Evolutionary conservation across 371 early-diverging fungal genomes (phyloP).

Genomic region (Entomophthora muscae): DNA sequence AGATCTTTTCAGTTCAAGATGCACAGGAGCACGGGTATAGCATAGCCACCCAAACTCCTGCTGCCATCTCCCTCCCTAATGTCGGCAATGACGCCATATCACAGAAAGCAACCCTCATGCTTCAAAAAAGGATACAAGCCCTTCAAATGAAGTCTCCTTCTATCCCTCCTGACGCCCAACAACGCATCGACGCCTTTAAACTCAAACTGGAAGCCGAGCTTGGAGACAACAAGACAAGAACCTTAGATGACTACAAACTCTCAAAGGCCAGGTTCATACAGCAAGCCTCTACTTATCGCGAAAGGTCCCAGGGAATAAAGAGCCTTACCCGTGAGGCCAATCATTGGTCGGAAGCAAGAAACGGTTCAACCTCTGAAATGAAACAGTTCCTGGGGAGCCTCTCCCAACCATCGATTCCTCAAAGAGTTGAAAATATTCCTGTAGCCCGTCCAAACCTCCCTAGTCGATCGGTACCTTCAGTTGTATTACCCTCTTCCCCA

Average conservation of each 20-base stretch:
- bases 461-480: too few relatives aligned
- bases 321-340: not conserved
- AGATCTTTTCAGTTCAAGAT: not conserved
- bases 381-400: not conserved
- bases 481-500: not conserved
- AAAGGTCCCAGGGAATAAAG: not conserved
- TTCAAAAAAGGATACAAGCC: not conserved
- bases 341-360: not conserved
- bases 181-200: not conserved
- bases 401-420: too few relatives aligned
- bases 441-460: too few relatives aligned
- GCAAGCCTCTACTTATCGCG: not conserved
- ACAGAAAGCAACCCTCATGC: conserved; percentile 3
- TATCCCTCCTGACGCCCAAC: conserved; percentile 2
- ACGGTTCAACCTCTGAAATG: not conserved
- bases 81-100: not conserved
- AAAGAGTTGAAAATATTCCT: too few relatives aligned
- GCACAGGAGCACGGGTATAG: not conserved
- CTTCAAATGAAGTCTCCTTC: not conserved
- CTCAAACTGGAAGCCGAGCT: not conserved
- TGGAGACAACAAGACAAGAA: not conserved
- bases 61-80: not conserved
- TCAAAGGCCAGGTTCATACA: not conserved
- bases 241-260: not conserved
- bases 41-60: not conserved